Conservation (phyloP, 148 eudicot species). For the Heliamphora exappendiculata region DNA sequence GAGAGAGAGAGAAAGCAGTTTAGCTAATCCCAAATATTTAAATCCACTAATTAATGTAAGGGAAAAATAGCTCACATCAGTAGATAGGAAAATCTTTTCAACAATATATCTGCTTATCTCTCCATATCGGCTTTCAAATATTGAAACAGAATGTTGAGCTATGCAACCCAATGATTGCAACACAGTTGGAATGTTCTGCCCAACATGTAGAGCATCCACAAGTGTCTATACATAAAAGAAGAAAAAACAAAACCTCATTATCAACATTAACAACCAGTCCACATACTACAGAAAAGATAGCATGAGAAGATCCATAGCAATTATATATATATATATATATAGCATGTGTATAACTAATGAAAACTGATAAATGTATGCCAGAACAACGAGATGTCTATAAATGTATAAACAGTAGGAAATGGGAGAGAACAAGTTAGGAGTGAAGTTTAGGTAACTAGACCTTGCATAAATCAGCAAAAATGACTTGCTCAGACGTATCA, state of each 20-base stretch:
- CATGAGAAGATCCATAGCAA: slow-evolving; percentile 12
- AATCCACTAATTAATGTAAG: slow-evolving; percentile 6
- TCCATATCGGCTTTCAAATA: slow-evolving; percentile 51
- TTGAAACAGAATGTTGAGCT: slow-evolving; percentile 52
- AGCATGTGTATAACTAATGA: background rate
- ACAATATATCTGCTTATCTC: slow-evolving; percentile 47
- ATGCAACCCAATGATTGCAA: slow-evolving; percentile 84
- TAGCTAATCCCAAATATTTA: background rate
- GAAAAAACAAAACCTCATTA: background rate
- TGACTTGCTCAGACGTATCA: slow-evolving; percentile 38
- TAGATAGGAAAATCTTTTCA: slow-evolving; percentile 40
- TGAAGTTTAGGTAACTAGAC: slow-evolving; percentile 24
- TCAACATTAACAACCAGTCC: slow-evolving; percentile 1
- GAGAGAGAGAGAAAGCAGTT: slow-evolving; percentile 5
- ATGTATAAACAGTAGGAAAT: background rate
- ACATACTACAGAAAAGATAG: slow-evolving; percentile 1
- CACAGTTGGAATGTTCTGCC: slow-evolving; percentile 57
- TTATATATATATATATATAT: background rate
- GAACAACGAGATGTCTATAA: background rate
- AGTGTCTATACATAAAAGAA: slow-evolving; percentile 41
- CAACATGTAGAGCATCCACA: slow-evolving; percentile 45
- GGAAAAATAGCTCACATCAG: slow-evolving; percentile 25
- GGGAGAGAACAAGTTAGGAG: background rate
- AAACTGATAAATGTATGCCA: background rate
- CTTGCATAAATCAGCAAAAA: slow-evolving; percentile 52